Conservation (phyloP, 1,284 basidiomycete species). For the Baeospora myosura region DNA sequence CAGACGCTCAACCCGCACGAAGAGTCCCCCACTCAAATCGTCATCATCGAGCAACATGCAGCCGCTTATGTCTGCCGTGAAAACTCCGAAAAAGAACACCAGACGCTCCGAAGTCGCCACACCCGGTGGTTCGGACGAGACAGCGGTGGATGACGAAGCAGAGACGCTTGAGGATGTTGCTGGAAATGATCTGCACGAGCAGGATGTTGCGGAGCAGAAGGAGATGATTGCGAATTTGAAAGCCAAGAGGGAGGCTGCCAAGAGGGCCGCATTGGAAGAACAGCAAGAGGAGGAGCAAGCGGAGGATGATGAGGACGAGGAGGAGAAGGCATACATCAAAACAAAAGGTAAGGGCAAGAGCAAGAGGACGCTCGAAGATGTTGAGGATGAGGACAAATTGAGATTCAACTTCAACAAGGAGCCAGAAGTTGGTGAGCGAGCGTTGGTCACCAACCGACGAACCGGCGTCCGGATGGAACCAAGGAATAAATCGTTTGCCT, state of each 20-base stretch:
- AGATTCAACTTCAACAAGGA: conserved; percentile 56
- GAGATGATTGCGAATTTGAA: conserved; percentile 63
- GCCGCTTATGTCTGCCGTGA: conserved; percentile 18
- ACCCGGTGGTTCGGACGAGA: conserved; percentile 51
- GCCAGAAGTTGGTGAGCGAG: conserved; percentile 48
- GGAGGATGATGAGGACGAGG: conserved; percentile 18
- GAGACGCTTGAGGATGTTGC: conserved; percentile 43
- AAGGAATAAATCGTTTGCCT: conserved; percentile 59
- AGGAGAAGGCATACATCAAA: conserved; percentile 16
- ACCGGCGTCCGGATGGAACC: conserved; percentile 49
- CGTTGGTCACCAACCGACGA: conserved; percentile 58
- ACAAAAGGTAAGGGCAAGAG: not conserved
- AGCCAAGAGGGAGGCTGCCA: conserved; percentile 36
- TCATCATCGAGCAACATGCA: conserved; percentile 19
- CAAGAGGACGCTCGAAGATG: conserved; percentile 52
- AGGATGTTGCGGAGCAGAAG: conserved; percentile 67
- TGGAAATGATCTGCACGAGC: conserved; percentile 52
- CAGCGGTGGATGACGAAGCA: conserved; percentile 57
- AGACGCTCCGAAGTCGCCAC: conserved; percentile 36
- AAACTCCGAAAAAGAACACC: conserved; percentile 34
- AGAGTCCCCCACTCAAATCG: conserved; percentile 40
- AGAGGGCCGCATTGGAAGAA: too few species aligned
- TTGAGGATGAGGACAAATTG: conserved; percentile 38
- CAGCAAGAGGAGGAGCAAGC: too few species aligned
- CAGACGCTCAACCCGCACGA: conserved; percentile 41